A percentile compares a stretch with the other conserved stretches of the same genome.
Conservation (phyloP, 768 basidiomycete genomes). For the Leccinum aurantiacum region DNA sequence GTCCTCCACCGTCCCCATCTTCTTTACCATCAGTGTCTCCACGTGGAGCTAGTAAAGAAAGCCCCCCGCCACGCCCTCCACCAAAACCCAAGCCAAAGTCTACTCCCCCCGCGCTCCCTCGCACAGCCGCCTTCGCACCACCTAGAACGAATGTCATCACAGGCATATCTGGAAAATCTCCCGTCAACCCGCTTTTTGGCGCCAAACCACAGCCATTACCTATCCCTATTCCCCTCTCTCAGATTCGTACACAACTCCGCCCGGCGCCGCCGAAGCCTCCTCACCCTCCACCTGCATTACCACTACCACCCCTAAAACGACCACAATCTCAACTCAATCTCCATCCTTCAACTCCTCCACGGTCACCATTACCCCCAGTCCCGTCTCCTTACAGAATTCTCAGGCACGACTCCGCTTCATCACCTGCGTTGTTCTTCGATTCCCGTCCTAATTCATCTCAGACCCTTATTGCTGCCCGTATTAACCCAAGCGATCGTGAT, state of each 20-base stretch:
- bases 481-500: constrained; percentile 28
- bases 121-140: constrained; percentile 11
- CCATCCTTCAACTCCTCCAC: constrained; percentile 3
- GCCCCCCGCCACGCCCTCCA: constrained; percentile 21
- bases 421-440: constrained; percentile 4
- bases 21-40: constrained; percentile 6
- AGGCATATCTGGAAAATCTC: constrained; percentile 25
- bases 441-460: constrained; percentile 22
- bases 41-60: constrained; percentile 13
- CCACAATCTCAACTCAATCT: constrained; percentile 15
- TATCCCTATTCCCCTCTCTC: constrained; percentile 27
- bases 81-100: constrained; percentile 24
- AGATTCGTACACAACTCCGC: constrained; percentile 32
- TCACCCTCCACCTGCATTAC: constrained; percentile 20
- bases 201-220: constrained; percentile 27
- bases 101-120: constrained; percentile 10
- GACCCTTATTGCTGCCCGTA: constrained; percentile 17
- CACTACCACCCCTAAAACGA: constrained; percentile 25
- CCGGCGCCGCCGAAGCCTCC: constrained; percentile 26
- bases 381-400: constrained; percentile 3
- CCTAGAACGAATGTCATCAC: constrained; percentile 22
- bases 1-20: constrained; percentile 4
- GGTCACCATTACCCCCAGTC: constrained; percentile 12
- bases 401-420: constrained; percentile 3
- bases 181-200: constrained; percentile 26